Percentiles rank a stretch among this genome's conserved stretches.
Evolutionary conservation across 2,329 filamentous ascomycete species (phyloP).

Genomic region (Diplodia sapinea): DNA sequence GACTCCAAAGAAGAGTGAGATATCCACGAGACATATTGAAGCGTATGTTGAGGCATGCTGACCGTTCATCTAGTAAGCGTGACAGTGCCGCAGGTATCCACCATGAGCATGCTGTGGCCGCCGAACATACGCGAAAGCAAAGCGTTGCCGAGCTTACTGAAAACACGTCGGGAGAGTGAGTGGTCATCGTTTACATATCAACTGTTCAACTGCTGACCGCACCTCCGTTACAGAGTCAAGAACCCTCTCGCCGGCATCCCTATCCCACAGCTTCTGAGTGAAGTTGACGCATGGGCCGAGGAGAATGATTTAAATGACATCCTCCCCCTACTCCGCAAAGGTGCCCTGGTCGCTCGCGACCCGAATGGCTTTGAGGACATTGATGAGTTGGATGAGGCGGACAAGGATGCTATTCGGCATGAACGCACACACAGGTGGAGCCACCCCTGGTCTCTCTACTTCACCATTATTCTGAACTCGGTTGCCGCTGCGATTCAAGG

Average conservation of each 20-base stretch:
- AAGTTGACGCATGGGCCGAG: conserved; percentile 66
- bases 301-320: conserved; percentile 65
- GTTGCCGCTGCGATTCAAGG: conserved; percentile 71
- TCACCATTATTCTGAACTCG: conserved; percentile 71
- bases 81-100: conserved; percentile 2
- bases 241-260: conserved; percentile 64
- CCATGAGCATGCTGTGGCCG: neutral
- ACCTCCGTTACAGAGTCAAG: conserved; percentile 51
- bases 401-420: conserved; percentile 64
- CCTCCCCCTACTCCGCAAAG: conserved; percentile 66
- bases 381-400: conserved; percentile 64
- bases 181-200: no score
- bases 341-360: conserved; percentile 75
- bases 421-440: conserved; percentile 70
- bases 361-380: conserved; percentile 68
- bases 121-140: neutral
- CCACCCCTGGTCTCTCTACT: conserved; percentile 63
- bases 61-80: conserved; percentile 2
- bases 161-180: conserved; percentile 19
- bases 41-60: neutral
- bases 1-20: conserved; percentile 17
- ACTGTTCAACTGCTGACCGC: neutral
- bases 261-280: conserved; percentile 55
- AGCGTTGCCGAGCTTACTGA: neutral
- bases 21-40: neutral